Percentiles rank a stretch among this genome's conserved stretches.
phyloP scores from a whole-genome alignment of 2,329 filamentous ascomycete genomes.

The Simplicillium sp. region DNA sequence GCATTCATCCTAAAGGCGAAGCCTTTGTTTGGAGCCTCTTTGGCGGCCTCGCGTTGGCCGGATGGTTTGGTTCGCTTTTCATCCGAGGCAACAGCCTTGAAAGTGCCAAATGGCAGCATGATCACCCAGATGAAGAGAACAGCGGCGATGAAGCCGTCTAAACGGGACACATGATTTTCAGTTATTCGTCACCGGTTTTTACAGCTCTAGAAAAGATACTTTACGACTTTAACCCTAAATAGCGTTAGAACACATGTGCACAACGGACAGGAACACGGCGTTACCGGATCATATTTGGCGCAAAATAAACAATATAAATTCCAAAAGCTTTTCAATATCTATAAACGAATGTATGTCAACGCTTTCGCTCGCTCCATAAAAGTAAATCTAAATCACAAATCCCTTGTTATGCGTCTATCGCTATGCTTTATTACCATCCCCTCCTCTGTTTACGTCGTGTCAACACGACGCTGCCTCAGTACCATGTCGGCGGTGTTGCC shows the following conservation, averaged over 20 bases:
- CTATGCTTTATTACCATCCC: not conserved
- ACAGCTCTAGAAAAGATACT: too few relatives aligned
- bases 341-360: too few relatives aligned
- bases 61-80: constrained; percentile 70
- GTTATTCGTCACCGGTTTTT: too few relatives aligned
- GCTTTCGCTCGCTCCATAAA: too few relatives aligned
- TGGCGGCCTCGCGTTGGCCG: constrained; percentile 69
- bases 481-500: constrained; percentile 49
- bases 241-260: too few relatives aligned
- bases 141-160: not conserved
- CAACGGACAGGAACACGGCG: too few relatives aligned
- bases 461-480: constrained; percentile 17
- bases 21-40: constrained; percentile 81
- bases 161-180: too few relatives aligned
- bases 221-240: too few relatives aligned
- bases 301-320: too few relatives aligned
- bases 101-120: constrained; percentile 41
- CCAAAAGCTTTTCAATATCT: too few relatives aligned
- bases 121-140: constrained; percentile 1
- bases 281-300: too few relatives aligned
- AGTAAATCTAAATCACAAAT: not conserved
- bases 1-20: constrained; percentile 71
- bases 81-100: constrained; percentile 58
- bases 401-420: not conserved
- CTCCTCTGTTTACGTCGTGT: not conserved